Evolutionary conservation across 441 rosid species (phyloP), one percentile per base, ranked within the genome.

Genomic region (Syzygium syzygioides): DNA sequence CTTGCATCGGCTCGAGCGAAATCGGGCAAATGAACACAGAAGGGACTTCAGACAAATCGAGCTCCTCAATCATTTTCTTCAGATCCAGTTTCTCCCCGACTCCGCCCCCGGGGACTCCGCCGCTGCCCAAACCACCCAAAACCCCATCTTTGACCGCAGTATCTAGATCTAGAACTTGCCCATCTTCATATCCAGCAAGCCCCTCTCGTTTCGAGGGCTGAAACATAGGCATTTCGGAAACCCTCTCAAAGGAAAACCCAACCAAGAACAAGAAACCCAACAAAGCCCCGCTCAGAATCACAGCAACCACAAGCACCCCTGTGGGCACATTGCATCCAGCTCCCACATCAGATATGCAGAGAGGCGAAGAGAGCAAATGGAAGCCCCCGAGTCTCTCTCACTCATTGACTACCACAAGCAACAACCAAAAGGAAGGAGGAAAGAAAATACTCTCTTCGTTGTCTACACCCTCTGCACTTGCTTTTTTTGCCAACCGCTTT

Each of bases 11-110:
- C 89, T 97, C 97, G 55, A 97, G 89, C 0, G 99, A 97, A 92
- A 97, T 97, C 30, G 99, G 99, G 87, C 99, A 97, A 41, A 97
- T 96, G 93, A 97, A 97, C 76, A 97, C 99, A 4, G 95, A 91
- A 1, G 99, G 99, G 20, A 95, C 94, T 53, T 95, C 95, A 14
- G 92, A 55, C 19, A 94, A 91, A 86, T 97, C 96, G 11, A 97
- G 98, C 94, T 96, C 99, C 85, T 93, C 94, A 66, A 97, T 91
- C 96, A 96, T 96, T 89, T 90, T 90, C 94, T 93, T 96, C 93
- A 97, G 96, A 96, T 96, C 98, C 92, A 97, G 86, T 87, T 97
- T 95, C 91, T 95, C 96, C 4, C 88, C 91, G 9, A 86, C 90
- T 25, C 89, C 93, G 56, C 85, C 87, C 15, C 89, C 92, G 30